Evolutionary conservation across 352 stramenopile genomes (phyloP).

Genomic region (Pythium coloratum): DNA sequence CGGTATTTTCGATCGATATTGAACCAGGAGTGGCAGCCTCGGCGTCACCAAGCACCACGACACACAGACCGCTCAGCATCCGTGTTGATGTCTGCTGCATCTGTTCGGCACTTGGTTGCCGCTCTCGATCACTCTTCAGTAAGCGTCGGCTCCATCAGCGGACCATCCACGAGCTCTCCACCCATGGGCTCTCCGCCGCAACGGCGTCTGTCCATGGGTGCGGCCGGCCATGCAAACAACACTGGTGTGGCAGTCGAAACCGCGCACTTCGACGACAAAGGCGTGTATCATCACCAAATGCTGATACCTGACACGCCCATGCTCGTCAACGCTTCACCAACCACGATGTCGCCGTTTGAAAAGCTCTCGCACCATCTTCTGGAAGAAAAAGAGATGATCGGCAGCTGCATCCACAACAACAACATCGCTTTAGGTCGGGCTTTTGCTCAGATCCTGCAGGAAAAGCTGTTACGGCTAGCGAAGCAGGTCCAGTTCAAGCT

Average conservation of each 20-base stretch:
- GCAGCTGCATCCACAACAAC: constrained; percentile 61
- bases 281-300: constrained; percentile 26
- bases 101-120: constrained; percentile 25
- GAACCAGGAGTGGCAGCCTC: constrained; percentile 39
- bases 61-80: constrained; percentile 20
- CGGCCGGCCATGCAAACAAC: not conserved
- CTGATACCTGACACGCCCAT: constrained; percentile 11
- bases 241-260: constrained; percentile 5
- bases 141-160: constrained; percentile 9
- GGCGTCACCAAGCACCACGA: not conserved
- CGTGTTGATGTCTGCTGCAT: constrained; percentile 15
- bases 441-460: constrained; percentile 65
- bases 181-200: not conserved
- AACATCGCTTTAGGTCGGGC: constrained; percentile 56
- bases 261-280: constrained; percentile 30
- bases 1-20: constrained; percentile 71
- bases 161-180: not conserved
- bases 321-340: not conserved
- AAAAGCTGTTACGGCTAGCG: constrained; percentile 54
- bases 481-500: constrained; percentile 35
- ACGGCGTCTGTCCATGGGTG: constrained; percentile 17
- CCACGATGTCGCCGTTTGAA: constrained; percentile 52
- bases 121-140: constrained; percentile 28
- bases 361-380: constrained; percentile 72
- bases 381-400: constrained; percentile 71